Conservation (phyloP, 176 grass and related monocot species). For the Poa pratensis region DNA sequence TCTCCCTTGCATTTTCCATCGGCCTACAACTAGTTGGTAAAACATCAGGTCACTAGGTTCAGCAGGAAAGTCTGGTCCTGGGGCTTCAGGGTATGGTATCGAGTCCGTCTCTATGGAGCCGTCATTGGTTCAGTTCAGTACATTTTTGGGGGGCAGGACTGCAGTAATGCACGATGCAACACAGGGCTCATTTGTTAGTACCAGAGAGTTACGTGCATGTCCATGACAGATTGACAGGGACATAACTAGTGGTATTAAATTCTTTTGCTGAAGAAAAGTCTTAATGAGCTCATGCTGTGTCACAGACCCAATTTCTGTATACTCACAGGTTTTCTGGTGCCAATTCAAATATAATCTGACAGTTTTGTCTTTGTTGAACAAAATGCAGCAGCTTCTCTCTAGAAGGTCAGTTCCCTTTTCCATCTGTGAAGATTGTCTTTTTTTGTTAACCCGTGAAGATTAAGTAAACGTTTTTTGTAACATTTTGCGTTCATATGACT, state of each 20-base stretch:
- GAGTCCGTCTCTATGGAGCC: neutral
- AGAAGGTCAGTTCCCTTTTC: neutral
- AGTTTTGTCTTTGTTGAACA: constrained; percentile 1
- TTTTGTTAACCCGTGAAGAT: neutral
- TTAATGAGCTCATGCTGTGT: neutral
- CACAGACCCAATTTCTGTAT: neutral
- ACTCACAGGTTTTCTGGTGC: neutral
- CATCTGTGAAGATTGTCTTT: neutral
- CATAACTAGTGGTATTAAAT: neutral
- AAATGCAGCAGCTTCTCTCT: neutral
- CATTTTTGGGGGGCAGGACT: neutral
- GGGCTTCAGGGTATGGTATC: neutral
- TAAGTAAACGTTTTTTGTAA: neutral
- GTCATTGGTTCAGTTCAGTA: too few species aligned
- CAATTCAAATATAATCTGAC: neutral
- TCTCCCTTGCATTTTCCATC: constrained; percentile 12
- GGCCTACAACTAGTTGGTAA: neutral
- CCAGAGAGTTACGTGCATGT: neutral
- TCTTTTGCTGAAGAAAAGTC: neutral
- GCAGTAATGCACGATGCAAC: neutral
- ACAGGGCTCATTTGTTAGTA: neutral
- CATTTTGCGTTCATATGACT: neutral
- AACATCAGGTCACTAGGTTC: neutral
- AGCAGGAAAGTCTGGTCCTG: neutral
- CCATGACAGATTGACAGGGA: neutral